Evolutionary conservation across 306 rosid species (phyloP).

Genomic region (Pterocarpus macrocarpus): DNA sequence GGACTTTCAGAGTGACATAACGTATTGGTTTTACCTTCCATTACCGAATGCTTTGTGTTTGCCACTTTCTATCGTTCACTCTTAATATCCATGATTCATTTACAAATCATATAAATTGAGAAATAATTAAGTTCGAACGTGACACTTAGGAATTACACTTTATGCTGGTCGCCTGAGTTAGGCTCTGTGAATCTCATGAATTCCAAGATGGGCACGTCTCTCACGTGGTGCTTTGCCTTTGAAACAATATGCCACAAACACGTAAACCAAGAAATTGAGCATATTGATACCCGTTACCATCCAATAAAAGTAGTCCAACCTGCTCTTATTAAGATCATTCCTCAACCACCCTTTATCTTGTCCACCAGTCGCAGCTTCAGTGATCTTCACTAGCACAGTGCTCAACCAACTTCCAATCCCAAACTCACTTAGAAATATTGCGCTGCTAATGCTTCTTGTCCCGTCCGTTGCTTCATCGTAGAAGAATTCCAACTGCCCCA

Average conservation of each 20-base stretch:
- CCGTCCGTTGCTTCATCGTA: conserved; percentile 77
- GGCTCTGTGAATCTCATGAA: too few relatives aligned
- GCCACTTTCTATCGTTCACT: too few relatives aligned
- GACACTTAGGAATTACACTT: too few relatives aligned
- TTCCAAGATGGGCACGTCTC: too few relatives aligned
- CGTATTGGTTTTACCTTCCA: too few relatives aligned
- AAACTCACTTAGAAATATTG: conserved; percentile 59
- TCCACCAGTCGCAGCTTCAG: conserved; percentile 50
- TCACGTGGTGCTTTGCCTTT: conserved; percentile 39
- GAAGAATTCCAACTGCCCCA: conserved; percentile 77
- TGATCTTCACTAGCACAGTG: conserved; percentile 58
- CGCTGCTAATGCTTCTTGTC: conserved; percentile 68
- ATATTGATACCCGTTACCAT: conserved; percentile 50
- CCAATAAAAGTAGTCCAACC: conserved; percentile 68
- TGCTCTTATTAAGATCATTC: conserved; percentile 52
- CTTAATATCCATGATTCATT: too few relatives aligned
- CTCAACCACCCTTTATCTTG: conserved; percentile 59
- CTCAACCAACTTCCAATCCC: conserved; percentile 73
- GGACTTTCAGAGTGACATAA: too few relatives aligned
- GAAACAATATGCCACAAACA: conserved; percentile 48
- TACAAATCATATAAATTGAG: too few relatives aligned
- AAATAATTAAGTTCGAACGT: too few relatives aligned
- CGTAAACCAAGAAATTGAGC: conserved; percentile 55
- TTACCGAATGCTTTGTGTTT: too few relatives aligned
- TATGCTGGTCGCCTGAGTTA: too few relatives aligned